These are phyloP conservation scores for Pneumocystis jirovecii DNA, from an alignment of 1,139 yeast species.

Conservation along the genomic window DNA sequence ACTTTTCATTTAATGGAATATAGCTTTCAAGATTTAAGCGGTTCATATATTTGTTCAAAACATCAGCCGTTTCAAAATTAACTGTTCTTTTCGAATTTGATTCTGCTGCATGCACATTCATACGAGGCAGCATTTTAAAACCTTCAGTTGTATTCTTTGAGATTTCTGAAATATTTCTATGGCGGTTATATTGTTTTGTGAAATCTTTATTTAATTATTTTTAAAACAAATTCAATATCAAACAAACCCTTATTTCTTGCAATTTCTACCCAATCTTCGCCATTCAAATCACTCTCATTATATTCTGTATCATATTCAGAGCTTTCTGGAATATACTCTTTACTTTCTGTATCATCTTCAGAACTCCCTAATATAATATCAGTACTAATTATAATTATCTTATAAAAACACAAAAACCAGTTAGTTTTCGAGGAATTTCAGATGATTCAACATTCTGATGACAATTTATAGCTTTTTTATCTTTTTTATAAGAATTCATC, in stretches of 20 bases:
- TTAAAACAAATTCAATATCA: neutral
- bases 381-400: neutral
- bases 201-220: neutral
- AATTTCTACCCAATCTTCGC: neutral
- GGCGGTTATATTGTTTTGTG: conserved; percentile 10
- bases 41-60: conserved; percentile 6
- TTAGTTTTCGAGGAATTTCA: neutral
- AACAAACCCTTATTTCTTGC: neutral
- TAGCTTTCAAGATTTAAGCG: conserved; percentile 11
- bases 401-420: neutral
- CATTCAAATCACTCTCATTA: neutral
- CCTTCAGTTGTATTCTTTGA: neutral
- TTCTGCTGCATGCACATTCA: conserved; percentile 2
- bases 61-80: conserved; percentile 5
- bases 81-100: conserved; percentile 6
- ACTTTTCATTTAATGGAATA: conserved; percentile 10
- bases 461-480: neutral
- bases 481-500: neutral
- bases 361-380: neutral
- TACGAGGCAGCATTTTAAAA: neutral
- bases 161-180: conserved; percentile 2
- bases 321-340: neutral
- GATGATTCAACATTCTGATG: neutral
- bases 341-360: neutral
- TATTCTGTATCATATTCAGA: neutral